A percentile compares a stretch with the other conserved stretches of the same genome.
phyloP scores from a whole-genome alignment of 257 asterid genomes.

The Solanum piurae region DNA sequence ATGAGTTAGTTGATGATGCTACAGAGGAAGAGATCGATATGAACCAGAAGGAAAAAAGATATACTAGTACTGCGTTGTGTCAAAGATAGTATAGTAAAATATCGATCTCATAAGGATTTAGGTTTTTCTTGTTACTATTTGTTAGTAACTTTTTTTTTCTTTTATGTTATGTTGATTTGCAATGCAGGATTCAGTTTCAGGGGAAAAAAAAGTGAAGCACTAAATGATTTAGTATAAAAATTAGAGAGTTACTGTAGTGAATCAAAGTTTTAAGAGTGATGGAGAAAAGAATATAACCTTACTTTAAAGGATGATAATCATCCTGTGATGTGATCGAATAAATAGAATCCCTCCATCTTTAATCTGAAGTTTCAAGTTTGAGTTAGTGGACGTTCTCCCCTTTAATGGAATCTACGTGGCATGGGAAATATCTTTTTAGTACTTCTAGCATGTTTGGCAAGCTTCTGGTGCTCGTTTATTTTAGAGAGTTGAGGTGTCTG shows the following conservation, averaged over 20 bases:
- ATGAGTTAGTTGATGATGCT: background rate
- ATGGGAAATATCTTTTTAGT: background rate
- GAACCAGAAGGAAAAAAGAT: slow-evolving; percentile 54
- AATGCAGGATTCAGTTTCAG: background rate
- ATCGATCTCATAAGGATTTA: background rate
- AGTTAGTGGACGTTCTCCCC: background rate
- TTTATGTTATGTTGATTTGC: background rate
- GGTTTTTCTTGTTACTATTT: background rate
- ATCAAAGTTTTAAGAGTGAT: too few relatives aligned
- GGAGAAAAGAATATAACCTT: background rate
- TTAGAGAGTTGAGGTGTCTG: background rate
- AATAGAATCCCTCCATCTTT: too few relatives aligned
- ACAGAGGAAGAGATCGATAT: slow-evolving; percentile 11
- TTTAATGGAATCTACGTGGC: background rate
- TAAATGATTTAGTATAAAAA: too few relatives aligned
- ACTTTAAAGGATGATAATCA: too few relatives aligned
- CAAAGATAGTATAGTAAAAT: background rate
- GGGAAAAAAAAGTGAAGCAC: background rate
- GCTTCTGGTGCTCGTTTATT: background rate
- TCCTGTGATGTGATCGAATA: too few relatives aligned
- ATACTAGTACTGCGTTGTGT: background rate
- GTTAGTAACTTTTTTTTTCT: background rate
- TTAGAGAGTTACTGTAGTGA: too few relatives aligned
- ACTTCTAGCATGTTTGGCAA: background rate
- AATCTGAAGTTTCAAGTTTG: background rate